Conservation (phyloP, 805 yeast species). For the Deakozyma indianensis region DNA sequence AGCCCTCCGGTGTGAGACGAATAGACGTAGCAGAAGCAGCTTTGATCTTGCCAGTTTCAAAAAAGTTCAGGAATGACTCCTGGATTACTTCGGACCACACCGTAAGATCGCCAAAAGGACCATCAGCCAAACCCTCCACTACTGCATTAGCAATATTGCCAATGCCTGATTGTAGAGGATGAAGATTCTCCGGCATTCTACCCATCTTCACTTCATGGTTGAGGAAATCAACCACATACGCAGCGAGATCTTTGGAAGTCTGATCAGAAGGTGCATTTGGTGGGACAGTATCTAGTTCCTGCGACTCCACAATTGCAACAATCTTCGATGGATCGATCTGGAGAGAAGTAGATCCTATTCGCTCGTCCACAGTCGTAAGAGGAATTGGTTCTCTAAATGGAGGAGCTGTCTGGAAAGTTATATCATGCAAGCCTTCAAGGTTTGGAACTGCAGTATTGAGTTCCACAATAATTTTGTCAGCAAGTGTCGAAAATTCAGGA, state of each 20-base stretch:
- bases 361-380: constrained; percentile 60
- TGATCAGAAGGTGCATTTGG: constrained; percentile 81
- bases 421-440: constrained; percentile 93
- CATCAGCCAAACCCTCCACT: constrained; percentile 84
- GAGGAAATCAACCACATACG: constrained; percentile 77
- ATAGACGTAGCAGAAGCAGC: constrained; percentile 93
- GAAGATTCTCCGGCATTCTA: constrained; percentile 83
- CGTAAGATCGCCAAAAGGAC: constrained; percentile 71
- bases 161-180: constrained; percentile 93
- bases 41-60: constrained; percentile 85
- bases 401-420: constrained; percentile 81
- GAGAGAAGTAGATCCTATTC: constrained; percentile 56
- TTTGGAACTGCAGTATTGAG: constrained; percentile 88
- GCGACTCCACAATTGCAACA: constrained; percentile 83
- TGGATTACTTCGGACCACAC: constrained; percentile 99
- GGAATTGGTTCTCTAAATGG: constrained; percentile 87
- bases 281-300: constrained; percentile 64
- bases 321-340: constrained; percentile 85
- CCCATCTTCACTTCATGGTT: constrained; percentile 76
- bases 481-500: constrained; percentile 77
- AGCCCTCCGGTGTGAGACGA: constrained; percentile 82
- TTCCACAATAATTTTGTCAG: constrained; percentile 86
- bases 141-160: constrained; percentile 98
- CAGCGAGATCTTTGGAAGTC: constrained; percentile 66
- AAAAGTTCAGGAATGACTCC: constrained; percentile 91